Base-by-base conservation (phyloP, 2,329 filamentous ascomycete species). In the Ophiostoma sp. region DNA sequence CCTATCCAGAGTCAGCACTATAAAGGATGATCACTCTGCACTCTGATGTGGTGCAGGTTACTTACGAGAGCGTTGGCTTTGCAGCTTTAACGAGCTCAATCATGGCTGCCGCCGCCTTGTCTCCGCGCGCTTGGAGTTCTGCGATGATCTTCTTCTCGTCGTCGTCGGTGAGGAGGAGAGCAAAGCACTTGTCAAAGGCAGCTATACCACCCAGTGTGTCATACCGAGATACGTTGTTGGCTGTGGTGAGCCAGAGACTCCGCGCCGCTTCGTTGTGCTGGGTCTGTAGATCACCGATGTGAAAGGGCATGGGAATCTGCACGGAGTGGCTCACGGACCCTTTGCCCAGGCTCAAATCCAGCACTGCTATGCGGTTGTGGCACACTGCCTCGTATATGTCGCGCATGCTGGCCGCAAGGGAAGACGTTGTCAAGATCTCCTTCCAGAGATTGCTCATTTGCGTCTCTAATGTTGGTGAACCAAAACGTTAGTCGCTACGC, bases 171-270 rank as follows among this genome's bases (percentile, higher is more conserved):
- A 98, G 84, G 0, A 99, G 82, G 2, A 99, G 81, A 0, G 91
- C 91, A 74, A 96, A 96, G 76, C 96, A 91, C 73, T 92, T 93
- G 71, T 93, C 92, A 63, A 96, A 82, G 67, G 89, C 87, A 1
- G 84, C 82, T 0, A 87, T 85, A 27, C 91, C 87, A 58, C 89
- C 85, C 1, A 84, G 79, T 12, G 85, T 85, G 69, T 93, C 90
- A 45, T 91, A 87, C 55, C 87, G 83, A 18, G 86, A 82, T 60
- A 92, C 85, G 11, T 89, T 88, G 73, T 94, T 93, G 42, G 92
- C 91, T 0, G 93, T 97, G 0, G 93, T 97, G 27, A 97, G 82
- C 89, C 92, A 94, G 0, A 96, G 82, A 0, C 92, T 92, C 5
- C 86, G 88, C 72, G 90, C 49, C 0, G 66, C 85, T 44, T 85